Base-by-base conservation (phyloP, 441 rosid genomes). In the Brassica hybrid region DNA sequence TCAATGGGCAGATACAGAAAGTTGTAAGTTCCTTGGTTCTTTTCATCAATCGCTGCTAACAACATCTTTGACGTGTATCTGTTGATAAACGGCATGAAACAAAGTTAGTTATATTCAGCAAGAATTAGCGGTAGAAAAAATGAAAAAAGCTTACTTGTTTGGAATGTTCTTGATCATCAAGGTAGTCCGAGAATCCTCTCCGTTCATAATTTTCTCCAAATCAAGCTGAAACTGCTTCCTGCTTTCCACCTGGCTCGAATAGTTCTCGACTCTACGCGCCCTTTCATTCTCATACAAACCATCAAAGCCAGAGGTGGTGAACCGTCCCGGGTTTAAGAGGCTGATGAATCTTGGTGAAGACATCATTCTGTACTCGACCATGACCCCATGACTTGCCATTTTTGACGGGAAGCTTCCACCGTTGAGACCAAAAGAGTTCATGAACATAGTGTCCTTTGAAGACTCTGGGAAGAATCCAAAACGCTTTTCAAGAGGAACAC, bases 141-240 rank as follows among this genome's bases (percentile, higher is more conserved):
- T 0, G 58, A 50, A 4, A 71, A 71, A 41, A 30, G 41, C 94
- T 74, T 87, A 96, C 99, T 96, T 96, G 56, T 96, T 96, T 63
- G 99, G 99, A 83, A 96, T 96, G 83, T 96, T 96, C 83, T 94
- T 96, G 62, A 96, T 96, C 99, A 96, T 96, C 81, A 96, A 84
- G 17, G 99, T 96, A 58, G 99, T 94, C 54, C 99, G 84, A 75
- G 83, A 78, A 85, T 96, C 97, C 81, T 92, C 97, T 4, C 97
- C 92, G 0, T 75, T 85, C 63, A 85, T 79, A 65, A 94, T 94
- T 84, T 90, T 94, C 7, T 90, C 98, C 91, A 96, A 80, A 75
- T 96, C 97, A 17, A 96, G 97, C 78, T 94, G 99, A 87, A 88
- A 96, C 74, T 89, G 97, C 77, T 87, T 92, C 89, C 90, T 94